Percentiles rank a stretch among this genome's conserved stretches.
phyloP scores from a whole-genome alignment of 2,329 filamentous ascomycete genomes.

The Ceratocystis destructans region DNA sequence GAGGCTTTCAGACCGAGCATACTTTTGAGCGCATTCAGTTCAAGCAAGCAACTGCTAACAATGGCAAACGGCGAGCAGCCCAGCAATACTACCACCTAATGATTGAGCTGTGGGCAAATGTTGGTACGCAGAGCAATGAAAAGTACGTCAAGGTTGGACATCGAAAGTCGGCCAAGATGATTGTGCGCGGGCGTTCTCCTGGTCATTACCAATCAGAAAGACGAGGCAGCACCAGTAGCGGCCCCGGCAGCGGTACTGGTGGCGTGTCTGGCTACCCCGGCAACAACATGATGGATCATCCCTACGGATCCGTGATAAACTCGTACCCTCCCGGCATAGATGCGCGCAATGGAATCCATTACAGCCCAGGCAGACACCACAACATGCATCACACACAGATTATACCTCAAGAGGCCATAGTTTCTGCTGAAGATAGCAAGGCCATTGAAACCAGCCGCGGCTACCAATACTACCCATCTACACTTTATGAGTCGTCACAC shows the following conservation, averaged over 20 bases:
- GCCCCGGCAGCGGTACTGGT: constrained; percentile 50
- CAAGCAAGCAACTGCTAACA: constrained; percentile 87
- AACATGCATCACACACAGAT: constrained; percentile 34
- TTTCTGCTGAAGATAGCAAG: constrained; percentile 40
- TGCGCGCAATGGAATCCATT: constrained; percentile 29
- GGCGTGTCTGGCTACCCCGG: constrained; percentile 39
- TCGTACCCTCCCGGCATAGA: constrained; percentile 30
- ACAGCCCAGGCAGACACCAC: constrained; percentile 26
- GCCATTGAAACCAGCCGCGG: constrained; percentile 35
- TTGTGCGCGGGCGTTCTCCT: constrained; percentile 72
- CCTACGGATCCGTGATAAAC: constrained; percentile 31
- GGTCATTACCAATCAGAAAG: constrained; percentile 65
- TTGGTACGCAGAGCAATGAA: constrained; percentile 37
- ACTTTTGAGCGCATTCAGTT: constrained; percentile 86
- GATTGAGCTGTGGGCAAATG: constrained; percentile 65
- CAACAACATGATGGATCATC: constrained; percentile 29
- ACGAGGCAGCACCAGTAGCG: constrained; percentile 54
- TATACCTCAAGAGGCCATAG: constrained; percentile 35
- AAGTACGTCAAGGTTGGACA: constrained; percentile 59
- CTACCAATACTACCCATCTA: constrained; percentile 41
- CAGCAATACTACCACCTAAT: constrained; percentile 91
- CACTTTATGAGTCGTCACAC: constrained; percentile 36
- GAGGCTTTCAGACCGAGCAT: constrained; percentile 37
- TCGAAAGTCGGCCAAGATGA: constrained; percentile 64
- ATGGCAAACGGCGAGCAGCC: constrained; percentile 75